Base-by-base conservation (phyloP, 2,329 filamentous ascomycete genomes). In the Trichothecium roseum region DNA sequence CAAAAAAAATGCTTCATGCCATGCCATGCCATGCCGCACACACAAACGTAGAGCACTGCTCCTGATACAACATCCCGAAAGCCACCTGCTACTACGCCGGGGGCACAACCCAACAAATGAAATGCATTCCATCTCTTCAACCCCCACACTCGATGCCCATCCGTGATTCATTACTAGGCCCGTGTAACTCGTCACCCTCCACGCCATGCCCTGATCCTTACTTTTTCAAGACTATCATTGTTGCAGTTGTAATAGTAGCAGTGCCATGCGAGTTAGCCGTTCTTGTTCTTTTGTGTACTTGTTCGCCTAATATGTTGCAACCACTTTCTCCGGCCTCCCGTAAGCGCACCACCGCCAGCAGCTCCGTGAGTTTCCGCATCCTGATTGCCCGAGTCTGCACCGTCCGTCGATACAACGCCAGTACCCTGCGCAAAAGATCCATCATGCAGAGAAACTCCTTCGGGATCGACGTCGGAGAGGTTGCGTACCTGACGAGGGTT, bases 281-380 rank as follows among this genome's bases (percentile, higher is more conserved):
- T 27, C 34, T 36, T 47, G 34, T 40, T 46, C 40, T 42, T 48
- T 16, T 49, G 42, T 31, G 42, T 45, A 20, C 41, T 44, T 18
- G 46, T 34, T 34, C 52, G 44, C 12, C 52, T 46, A 37, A 61
- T 59, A 1, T 43, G 48, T 12, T 53, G 50, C 15, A 60, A 43
- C 58, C 58, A 61, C 39, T 60, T 61, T 28, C 55, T 51, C 28
- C 56, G 46, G 8, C 34, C 36, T 3, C 56, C 56, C 8, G 51
- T 49, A 10, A 27, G 32, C 12, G 32, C 10, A 14, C 28, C 10
- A 14, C 28, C 37, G 4, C 20, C 27, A 30, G 31, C 24, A 12
- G 27, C 14, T 10, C 15, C 27, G 14, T 22, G 17, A 8, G 39
- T 32, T 9, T 37, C 42, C 9, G 32, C 18, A 4, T 44, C 39